Percentiles rank a stretch among this genome's conserved stretches.
These are phyloP conservation scores for Endoconidiophora laricicola DNA, from an alignment of 2,329 filamentous ascomycete genomes.

Conservation along the genomic window DNA sequence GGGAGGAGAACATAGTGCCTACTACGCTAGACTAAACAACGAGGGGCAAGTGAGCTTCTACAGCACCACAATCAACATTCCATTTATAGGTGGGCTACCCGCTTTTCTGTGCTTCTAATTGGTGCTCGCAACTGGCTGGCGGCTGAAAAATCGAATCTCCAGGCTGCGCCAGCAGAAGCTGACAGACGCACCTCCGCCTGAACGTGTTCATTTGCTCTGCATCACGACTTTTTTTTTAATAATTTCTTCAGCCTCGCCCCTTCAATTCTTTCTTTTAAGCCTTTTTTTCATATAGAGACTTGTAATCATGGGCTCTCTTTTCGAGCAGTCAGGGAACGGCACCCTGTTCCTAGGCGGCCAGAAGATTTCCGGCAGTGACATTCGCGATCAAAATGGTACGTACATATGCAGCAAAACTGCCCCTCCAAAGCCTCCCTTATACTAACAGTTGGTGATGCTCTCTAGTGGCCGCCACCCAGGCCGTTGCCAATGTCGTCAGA, in stretches of 20 bases:
- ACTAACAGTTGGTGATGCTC: slow-evolving; percentile 6
- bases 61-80: too few species aligned
- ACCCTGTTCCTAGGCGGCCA: slow-evolving; percentile 92
- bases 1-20: too few species aligned
- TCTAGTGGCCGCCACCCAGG: slow-evolving; percentile 79
- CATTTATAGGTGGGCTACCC: not conserved
- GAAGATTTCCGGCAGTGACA: slow-evolving; percentile 94
- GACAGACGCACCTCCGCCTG: slow-evolving; percentile 8
- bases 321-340: slow-evolving; percentile 87
- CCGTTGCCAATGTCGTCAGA: slow-evolving; percentile 97
- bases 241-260: slow-evolving; percentile 2
- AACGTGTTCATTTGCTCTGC: slow-evolving; percentile 10
- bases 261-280: slow-evolving; percentile 5
- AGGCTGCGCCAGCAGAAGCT: slow-evolving; percentile 11
- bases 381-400: slow-evolving; percentile 87
- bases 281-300: slow-evolving; percentile 6
- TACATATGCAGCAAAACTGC: slow-evolving; percentile 15
- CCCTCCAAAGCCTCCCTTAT: slow-evolving; percentile 7
- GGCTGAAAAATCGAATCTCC: slow-evolving; percentile 1
- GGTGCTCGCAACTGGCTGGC: slow-evolving; percentile 3
- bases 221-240: slow-evolving; percentile 7
- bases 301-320: slow-evolving; percentile 70
- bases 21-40: too few species aligned
- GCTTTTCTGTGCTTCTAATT: not conserved
- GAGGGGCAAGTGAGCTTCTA: too few species aligned